These are phyloP conservation scores for Cutaneotrichosporon sp. DNA, from an alignment of 1,284 basidiomycete genomes.

Conservation along the genomic window DNA sequence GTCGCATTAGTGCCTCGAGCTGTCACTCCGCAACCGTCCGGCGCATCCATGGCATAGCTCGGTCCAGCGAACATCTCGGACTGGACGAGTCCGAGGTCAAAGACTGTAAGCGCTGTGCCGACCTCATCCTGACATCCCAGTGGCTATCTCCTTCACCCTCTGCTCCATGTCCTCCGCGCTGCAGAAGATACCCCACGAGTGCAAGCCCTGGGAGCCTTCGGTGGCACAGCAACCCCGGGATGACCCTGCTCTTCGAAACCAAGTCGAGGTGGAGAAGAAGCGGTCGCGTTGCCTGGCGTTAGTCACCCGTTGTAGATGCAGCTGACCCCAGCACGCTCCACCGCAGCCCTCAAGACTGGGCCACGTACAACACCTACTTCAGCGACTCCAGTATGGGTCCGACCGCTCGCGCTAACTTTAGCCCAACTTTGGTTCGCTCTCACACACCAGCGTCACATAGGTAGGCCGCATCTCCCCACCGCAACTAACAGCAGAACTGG, in stretches of 20 bases:
- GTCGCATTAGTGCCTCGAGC: background rate
- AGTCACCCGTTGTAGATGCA: too few relatives aligned
- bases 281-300: constrained; percentile 32
- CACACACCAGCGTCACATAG: constrained; percentile 29
- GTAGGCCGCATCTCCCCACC: constrained; percentile 19
- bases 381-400: constrained; percentile 44
- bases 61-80: background rate
- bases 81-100: background rate
- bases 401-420: constrained; percentile 15
- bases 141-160: constrained; percentile 50
- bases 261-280: background rate
- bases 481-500: constrained; percentile 29
- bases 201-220: constrained; percentile 39
- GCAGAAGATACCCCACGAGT: constrained; percentile 42
- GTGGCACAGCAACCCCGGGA: constrained; percentile 2
- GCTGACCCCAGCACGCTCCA: constrained; percentile 45
- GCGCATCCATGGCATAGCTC: background rate
- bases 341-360: constrained; percentile 54
- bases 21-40: background rate
- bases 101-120: background rate
- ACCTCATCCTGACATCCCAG: constrained; percentile 26
- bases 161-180: constrained; percentile 48
- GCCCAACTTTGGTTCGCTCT: constrained; percentile 47
- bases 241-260: constrained; percentile 8
- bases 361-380: constrained; percentile 47